Evolutionary conservation across 1,284 basidiomycete genomes (phyloP).

Genomic region (Boletus nobilissimus): DNA sequence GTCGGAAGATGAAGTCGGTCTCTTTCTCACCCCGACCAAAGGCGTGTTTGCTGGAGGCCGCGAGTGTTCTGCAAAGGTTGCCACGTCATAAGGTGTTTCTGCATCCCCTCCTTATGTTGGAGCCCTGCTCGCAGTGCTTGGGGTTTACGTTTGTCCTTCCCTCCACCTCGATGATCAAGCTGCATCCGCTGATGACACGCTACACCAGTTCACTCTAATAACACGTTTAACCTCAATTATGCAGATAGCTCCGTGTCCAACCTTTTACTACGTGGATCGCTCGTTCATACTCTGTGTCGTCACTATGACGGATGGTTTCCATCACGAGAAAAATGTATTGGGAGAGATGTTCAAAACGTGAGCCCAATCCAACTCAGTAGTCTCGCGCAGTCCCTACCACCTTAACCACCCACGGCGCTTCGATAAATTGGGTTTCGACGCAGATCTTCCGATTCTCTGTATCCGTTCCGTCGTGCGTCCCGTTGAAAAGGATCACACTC

Average conservation of each 20-base stretch:
- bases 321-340: conserved; percentile 52
- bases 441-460: conserved; percentile 59
- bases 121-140: conserved; percentile 30
- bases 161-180: conserved; percentile 54
- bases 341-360: conserved; percentile 53
- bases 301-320: conserved; percentile 24
- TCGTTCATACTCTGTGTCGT: neutral
- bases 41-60: conserved; percentile 20
- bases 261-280: conserved; percentile 45
- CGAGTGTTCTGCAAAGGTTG: conserved; percentile 6
- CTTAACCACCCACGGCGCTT: conserved; percentile 47
- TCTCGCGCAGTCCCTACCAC: conserved; percentile 50
- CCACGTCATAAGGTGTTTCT: conserved; percentile 26
- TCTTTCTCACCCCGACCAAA: neutral
- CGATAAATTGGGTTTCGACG: conserved; percentile 52
- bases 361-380: conserved; percentile 15
- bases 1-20: neutral
- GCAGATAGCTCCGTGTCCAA: conserved; percentile 47
- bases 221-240: conserved; percentile 50
- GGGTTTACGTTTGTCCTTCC: conserved; percentile 33
- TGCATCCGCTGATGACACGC: conserved; percentile 52
- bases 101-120: conserved; percentile 35
- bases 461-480: conserved; percentile 52
- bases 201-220: conserved; percentile 46
- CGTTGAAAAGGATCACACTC: conserved; percentile 54